Percentiles rank a stretch among this genome's conserved stretches.
Evolutionary conservation across 2,329 filamentous ascomycete genomes (phyloP).

Genomic region (Neonectria magnoliae): DNA sequence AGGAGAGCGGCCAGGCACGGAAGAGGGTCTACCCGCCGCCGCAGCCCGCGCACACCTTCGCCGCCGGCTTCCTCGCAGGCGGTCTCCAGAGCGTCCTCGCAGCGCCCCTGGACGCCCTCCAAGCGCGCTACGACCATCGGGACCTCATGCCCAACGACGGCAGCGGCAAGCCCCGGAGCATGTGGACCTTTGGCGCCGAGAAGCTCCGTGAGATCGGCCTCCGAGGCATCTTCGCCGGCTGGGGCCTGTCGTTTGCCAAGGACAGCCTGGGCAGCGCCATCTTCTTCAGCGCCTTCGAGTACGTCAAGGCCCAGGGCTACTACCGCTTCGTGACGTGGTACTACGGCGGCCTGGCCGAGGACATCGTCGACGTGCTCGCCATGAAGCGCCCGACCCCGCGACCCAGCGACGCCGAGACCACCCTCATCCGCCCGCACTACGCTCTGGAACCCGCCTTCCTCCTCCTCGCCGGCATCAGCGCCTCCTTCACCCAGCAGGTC

Average conservation of each 20-base stretch:
- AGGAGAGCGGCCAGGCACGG: conserved; percentile 64
- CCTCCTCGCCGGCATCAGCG: conserved; percentile 73
- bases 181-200: conserved; percentile 76
- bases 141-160: conserved; percentile 56
- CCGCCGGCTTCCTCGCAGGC: conserved; percentile 76
- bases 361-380: conserved; percentile 61
- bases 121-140: conserved; percentile 74
- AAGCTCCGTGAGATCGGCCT: conserved; percentile 75
- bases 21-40: conserved; percentile 78
- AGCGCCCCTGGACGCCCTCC: conserved; percentile 79
- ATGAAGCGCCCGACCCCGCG: conserved; percentile 53
- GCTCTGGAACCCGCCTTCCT: conserved; percentile 79
- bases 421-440: conserved; percentile 77
- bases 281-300: conserved; percentile 82
- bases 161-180: conserved; percentile 63
- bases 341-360: conserved; percentile 68
- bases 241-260: conserved; percentile 73
- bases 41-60: conserved; percentile 69
- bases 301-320: conserved; percentile 76
- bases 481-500: conserved; percentile 74
- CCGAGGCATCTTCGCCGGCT: conserved; percentile 79
- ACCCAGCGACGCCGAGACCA: conserved; percentile 45
- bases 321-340: conserved; percentile 77
- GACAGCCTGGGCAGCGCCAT: conserved; percentile 75
- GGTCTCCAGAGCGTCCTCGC: conserved; percentile 76